A percentile compares a stretch with the other conserved stretches of the same genome.
These are phyloP conservation scores for Cryphonectria carpinicola DNA, from an alignment of 2,329 filamentous ascomycete species.

Conservation along the genomic window DNA sequence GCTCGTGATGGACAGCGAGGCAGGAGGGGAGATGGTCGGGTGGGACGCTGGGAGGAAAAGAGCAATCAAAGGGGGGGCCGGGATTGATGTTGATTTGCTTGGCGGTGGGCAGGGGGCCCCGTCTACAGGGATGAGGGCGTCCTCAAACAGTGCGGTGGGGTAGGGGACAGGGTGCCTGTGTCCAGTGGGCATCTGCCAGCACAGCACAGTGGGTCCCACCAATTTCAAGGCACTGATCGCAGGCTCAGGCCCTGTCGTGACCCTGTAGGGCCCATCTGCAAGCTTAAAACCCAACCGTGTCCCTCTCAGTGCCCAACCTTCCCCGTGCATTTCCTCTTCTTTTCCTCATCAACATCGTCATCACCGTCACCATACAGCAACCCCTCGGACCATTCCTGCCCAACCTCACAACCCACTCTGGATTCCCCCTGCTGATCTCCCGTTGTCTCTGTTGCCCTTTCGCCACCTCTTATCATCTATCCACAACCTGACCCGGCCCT, in stretches of 20 bases:
- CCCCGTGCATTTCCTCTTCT: conserved; percentile 17
- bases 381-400: conserved; percentile 27
- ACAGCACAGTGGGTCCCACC: conserved; percentile 19
- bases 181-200: conserved; percentile 26
- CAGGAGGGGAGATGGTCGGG: neutral
- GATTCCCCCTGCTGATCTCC: conserved; percentile 29
- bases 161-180: conserved; percentile 10
- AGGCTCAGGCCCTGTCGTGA: conserved; percentile 14
- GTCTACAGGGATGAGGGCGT: conserved; percentile 17
- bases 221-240: conserved; percentile 5
- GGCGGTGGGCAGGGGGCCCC: conserved; percentile 3
- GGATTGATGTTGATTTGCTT: conserved; percentile 12
- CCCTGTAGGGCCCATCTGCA: conserved; percentile 24
- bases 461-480: conserved; percentile 27
- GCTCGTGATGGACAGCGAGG: conserved; percentile 17
- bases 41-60: conserved; percentile 1
- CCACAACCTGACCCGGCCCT: conserved; percentile 17
- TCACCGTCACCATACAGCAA: conserved; percentile 14
- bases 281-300: conserved; percentile 30
- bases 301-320: conserved; percentile 29
- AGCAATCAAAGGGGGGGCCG: conserved; percentile 1
- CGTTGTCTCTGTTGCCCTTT: conserved; percentile 19
- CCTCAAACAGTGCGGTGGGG: conserved; percentile 17
- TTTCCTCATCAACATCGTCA: conserved; percentile 11
- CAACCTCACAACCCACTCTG: conserved; percentile 24